phyloP scores from a whole-genome alignment of 495 filamentous ascomycete genomes.

The Chaetomidium leptoderma region DNA sequence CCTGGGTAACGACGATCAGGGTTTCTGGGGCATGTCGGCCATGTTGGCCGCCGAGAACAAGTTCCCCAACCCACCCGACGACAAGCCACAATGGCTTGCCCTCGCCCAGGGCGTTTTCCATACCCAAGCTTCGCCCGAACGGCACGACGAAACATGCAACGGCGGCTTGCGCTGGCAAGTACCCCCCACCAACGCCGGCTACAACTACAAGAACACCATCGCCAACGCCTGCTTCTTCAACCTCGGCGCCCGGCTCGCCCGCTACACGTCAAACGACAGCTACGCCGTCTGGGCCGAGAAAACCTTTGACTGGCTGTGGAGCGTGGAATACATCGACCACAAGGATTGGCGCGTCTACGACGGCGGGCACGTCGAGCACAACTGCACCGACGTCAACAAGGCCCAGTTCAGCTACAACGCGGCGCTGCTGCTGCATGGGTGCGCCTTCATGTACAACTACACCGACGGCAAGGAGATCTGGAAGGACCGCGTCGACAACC shows the following conservation, averaged over 20 bases:
- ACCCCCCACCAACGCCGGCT: slow-evolving; percentile 68
- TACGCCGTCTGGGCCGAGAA: slow-evolving; percentile 75
- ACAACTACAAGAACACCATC: slow-evolving; percentile 75
- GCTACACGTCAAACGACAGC: slow-evolving; percentile 71
- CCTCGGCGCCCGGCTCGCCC: slow-evolving; percentile 67
- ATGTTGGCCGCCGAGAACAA: slow-evolving; percentile 71
- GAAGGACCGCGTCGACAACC: slow-evolving; percentile 54
- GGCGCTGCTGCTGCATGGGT: slow-evolving; percentile 65
- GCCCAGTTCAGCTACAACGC: slow-evolving; percentile 73
- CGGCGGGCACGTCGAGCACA: slow-evolving; percentile 58
- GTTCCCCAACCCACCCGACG: slow-evolving; percentile 58
- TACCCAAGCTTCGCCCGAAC: slow-evolving; percentile 57
- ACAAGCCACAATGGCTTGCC: slow-evolving; percentile 66
- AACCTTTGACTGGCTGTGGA: slow-evolving; percentile 65
- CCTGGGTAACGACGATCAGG: slow-evolving; percentile 77
- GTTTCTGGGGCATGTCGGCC: slow-evolving; percentile 76
- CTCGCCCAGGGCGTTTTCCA: slow-evolving; percentile 75
- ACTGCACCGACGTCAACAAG: slow-evolving; percentile 59
- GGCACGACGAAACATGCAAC: slow-evolving; percentile 56
- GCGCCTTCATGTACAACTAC: slow-evolving; percentile 75
- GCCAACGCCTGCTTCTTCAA: slow-evolving; percentile 73
- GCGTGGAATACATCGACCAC: slow-evolving; percentile 58
- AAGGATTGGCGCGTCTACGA: slow-evolving; percentile 61
- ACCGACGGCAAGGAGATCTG: slow-evolving; percentile 40
- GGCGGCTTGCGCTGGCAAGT: slow-evolving; percentile 81